Evolutionary conservation across 169 alveolate species (phyloP).

Genomic region (Plasmodium inui): DNA sequence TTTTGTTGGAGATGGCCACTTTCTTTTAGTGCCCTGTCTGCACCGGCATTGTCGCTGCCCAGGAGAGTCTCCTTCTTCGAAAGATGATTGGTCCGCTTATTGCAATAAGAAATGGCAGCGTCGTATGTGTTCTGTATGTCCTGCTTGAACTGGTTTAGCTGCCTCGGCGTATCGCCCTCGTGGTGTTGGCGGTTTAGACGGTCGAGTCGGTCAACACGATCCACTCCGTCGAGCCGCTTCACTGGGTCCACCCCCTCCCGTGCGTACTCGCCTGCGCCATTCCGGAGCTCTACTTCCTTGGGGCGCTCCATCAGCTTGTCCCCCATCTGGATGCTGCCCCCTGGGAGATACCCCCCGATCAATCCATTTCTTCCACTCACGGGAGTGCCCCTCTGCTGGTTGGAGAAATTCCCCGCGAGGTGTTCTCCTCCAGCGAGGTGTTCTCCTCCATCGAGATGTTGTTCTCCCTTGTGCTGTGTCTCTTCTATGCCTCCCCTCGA

Average conservation of each 20-base stretch:
- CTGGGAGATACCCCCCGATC: background rate
- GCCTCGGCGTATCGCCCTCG: constrained; percentile 7
- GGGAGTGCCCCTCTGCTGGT: background rate
- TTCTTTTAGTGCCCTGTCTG: background rate
- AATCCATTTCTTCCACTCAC: background rate
- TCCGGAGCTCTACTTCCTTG: background rate
- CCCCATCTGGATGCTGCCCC: background rate
- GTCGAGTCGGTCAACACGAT: background rate
- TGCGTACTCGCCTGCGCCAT: background rate
- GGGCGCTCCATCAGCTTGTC: background rate
- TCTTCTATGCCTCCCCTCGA: background rate
- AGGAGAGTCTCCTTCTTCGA: background rate
- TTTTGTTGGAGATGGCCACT: background rate
- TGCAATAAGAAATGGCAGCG: constrained; percentile 27
- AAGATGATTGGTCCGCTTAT: background rate
- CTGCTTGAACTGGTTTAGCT: constrained; percentile 11
- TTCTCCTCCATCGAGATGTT: background rate
- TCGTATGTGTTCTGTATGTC: constrained; percentile 37
- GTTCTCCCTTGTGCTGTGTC: background rate
- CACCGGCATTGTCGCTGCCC: background rate
- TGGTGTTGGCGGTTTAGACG: no score
- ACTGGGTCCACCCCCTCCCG: background rate
- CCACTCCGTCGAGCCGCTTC: background rate
- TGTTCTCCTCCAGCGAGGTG: background rate
- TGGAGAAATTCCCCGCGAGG: background rate